Evolutionary conservation across 2,329 filamentous ascomycete genomes (phyloP), one percentile per base, ranked within the genome.

Genomic region (Aspergillus intermedius): DNA sequence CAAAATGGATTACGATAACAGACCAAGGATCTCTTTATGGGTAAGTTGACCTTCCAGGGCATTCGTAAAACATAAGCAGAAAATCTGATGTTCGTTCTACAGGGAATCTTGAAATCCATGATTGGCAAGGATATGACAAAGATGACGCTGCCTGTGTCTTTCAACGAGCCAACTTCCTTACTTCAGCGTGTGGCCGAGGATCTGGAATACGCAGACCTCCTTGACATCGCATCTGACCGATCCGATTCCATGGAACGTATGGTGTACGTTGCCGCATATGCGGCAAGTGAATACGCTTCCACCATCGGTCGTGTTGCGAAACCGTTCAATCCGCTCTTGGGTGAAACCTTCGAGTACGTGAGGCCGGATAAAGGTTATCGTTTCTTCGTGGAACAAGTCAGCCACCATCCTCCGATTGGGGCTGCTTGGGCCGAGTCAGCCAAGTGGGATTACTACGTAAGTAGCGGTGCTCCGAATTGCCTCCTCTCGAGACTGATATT

Each of bases 121-220:
- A 95, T 98, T 70, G 93, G 93, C 54, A 97, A 98, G 68, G 93
- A 98, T 65, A 97, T 98, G 93, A 97, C 93, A 34, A 97, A 94
- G 75, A 98, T 98, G 91, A 97, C 93, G 0, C 75, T 98, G 17
- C 93, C 93, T 0, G 93, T 98, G 2, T 95, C 93, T 0, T 97
- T 98, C 76, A 98, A 98, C 71, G 93, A 98, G 69, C 93, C 93
- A 0, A 98, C 93, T 0, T 97, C 93, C 5, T 76, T 98, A 10
- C 79, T 98, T 7, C 93, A 97, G 69, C 88, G 93, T 65, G 91
- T 94, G 40, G 89, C 88, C 4, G 93, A 98, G 72, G 93, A 98
- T 63, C 91, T 98, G 88, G 93, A 98, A 70, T 98, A 98, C 64
- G 87, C 88, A 0, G 89, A 97, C 59, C 81, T 98, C 5, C 78